A percentile compares a stretch with the other conserved stretches of the same genome.
Conservation (phyloP, 345 rosid species). For the Draba incana region DNA sequence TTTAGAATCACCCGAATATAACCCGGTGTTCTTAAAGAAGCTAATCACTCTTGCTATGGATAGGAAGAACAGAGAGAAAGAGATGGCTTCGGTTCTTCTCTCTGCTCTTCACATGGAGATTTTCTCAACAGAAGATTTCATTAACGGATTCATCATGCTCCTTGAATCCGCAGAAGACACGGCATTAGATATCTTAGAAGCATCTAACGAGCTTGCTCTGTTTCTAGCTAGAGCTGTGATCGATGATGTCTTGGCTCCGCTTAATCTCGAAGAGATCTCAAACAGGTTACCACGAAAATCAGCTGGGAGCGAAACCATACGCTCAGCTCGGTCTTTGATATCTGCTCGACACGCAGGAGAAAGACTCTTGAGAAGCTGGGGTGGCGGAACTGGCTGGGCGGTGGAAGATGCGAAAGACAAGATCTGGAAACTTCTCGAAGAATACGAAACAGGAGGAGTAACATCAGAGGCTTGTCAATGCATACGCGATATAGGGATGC, state of each 20-base stretch:
- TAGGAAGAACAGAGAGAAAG: slow-evolving; percentile 95
- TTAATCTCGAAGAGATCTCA: slow-evolving; percentile 76
- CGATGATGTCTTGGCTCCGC: slow-evolving; percentile 85
- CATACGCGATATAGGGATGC: slow-evolving; percentile 89
- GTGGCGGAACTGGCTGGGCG: slow-evolving; percentile 97
- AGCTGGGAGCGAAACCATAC: slow-evolving; percentile 80
- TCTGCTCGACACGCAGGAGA: slow-evolving; percentile 96
- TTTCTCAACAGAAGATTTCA: slow-evolving; percentile 80
- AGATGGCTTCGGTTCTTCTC: slow-evolving; percentile 93
- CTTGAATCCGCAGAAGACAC: slow-evolving; percentile 93
- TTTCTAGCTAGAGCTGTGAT: slow-evolving; percentile 93
- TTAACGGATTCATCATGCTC: slow-evolving; percentile 80
- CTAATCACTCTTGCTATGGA: slow-evolving; percentile 89
- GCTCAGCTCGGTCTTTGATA: slow-evolving; percentile 69
- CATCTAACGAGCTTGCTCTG: slow-evolving; percentile 88
- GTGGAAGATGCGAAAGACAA: slow-evolving; percentile 98
- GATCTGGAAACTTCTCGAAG: slow-evolving; percentile 85
- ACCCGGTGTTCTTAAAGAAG: slow-evolving; percentile 80
- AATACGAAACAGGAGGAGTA: slow-evolving; percentile 82
- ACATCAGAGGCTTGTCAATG: slow-evolving; percentile 88
- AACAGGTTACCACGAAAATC: slow-evolving; percentile 63
- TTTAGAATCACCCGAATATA: slow-evolving; percentile 69
- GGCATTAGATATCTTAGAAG: slow-evolving; percentile 87
- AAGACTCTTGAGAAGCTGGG: slow-evolving; percentile 95
- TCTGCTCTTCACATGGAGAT: slow-evolving; percentile 94